Conservation (phyloP, 2,329 filamentous ascomycete species). For the Phoma herbarum region DNA sequence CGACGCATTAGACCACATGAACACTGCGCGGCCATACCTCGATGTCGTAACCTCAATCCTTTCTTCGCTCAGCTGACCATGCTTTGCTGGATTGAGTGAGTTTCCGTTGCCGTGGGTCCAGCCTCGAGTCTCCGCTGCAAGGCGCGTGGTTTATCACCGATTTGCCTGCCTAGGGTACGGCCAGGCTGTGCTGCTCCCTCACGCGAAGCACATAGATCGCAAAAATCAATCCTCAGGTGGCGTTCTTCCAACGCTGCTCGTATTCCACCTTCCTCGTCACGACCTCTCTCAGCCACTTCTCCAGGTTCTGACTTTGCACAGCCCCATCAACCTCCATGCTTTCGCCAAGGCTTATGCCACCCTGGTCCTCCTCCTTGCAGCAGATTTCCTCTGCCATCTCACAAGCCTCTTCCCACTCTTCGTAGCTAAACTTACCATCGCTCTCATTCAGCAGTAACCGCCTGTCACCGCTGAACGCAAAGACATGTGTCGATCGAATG, state of each 20-base stretch:
- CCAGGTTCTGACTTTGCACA: slow-evolving; percentile 41
- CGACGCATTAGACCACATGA: too few relatives aligned
- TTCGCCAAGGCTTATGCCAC: slow-evolving; percentile 38
- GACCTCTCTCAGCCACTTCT: slow-evolving; percentile 53
- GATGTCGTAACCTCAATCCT: too few relatives aligned
- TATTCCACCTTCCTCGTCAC: slow-evolving; percentile 51
- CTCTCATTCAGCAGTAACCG: slow-evolving; percentile 82
- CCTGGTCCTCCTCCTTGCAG: slow-evolving; percentile 57
- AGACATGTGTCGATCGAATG: slow-evolving; percentile 83
- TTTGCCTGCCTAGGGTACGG: too few relatives aligned
- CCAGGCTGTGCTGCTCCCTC: too few relatives aligned
- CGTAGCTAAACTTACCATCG: slow-evolving; percentile 77
- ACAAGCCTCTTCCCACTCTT: slow-evolving; percentile 77
- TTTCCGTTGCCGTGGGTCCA: too few relatives aligned
- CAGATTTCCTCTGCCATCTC: slow-evolving; percentile 73
- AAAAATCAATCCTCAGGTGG: slow-evolving; percentile 35
- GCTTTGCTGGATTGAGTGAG: too few relatives aligned
- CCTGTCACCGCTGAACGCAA: slow-evolving; percentile 74
- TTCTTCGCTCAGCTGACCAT: too few relatives aligned
- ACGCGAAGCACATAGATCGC: too few relatives aligned
- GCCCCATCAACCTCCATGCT: slow-evolving; percentile 53
- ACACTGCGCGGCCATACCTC: too few relatives aligned
- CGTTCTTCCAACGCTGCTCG: slow-evolving; percentile 54
- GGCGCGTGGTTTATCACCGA: too few relatives aligned
- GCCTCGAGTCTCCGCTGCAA: too few relatives aligned